These are phyloP conservation scores for Pseudohalonectria lignicola DNA, from an alignment of 2,329 filamentous ascomycete species.

Conservation along the genomic window DNA sequence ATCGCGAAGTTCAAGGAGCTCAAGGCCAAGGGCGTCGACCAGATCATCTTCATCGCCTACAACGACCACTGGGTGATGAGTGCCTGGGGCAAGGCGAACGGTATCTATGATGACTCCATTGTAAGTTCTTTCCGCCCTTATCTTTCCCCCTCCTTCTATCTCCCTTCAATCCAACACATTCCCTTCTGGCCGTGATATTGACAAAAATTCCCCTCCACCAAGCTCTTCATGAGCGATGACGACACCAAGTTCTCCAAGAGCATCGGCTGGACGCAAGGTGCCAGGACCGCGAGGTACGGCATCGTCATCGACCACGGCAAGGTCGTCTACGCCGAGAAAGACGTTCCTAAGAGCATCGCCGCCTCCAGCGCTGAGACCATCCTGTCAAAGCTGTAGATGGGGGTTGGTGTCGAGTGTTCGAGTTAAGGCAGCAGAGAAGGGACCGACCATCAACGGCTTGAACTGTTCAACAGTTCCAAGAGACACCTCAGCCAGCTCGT, in stretches of 20 bases:
- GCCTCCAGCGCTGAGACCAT: slow-evolving; percentile 42
- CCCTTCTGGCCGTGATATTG: too few relatives aligned
- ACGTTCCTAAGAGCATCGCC: slow-evolving; percentile 37
- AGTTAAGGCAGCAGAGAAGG: too few relatives aligned
- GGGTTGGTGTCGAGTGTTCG: not conserved
- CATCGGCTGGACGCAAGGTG: slow-evolving; percentile 66
- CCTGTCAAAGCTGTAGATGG: slow-evolving; percentile 36
- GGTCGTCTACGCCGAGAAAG: slow-evolving; percentile 69
- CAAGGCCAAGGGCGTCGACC: slow-evolving; percentile 71
- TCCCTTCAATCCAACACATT: too few relatives aligned
- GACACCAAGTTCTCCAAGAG: slow-evolving; percentile 62
- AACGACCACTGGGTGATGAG: slow-evolving; percentile 86
- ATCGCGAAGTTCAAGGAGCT: slow-evolving; percentile 59
- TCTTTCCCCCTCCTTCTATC: too few relatives aligned
- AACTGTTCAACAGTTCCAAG: too few relatives aligned
- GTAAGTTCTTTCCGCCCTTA: slow-evolving; percentile 30
- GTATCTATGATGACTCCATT: slow-evolving; percentile 56
- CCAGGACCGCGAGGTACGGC: slow-evolving; percentile 69
- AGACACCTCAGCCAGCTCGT: too few relatives aligned
- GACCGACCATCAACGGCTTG: too few relatives aligned
- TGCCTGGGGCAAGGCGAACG: slow-evolving; percentile 84
- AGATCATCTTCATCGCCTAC: slow-evolving; percentile 66
- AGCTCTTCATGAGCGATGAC: slow-evolving; percentile 67
- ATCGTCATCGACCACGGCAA: slow-evolving; percentile 77
- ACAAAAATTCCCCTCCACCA: not conserved